Conservation (phyloP, 2,329 filamentous ascomycete genomes). For the Aspergillus brasiliensis region DNA sequence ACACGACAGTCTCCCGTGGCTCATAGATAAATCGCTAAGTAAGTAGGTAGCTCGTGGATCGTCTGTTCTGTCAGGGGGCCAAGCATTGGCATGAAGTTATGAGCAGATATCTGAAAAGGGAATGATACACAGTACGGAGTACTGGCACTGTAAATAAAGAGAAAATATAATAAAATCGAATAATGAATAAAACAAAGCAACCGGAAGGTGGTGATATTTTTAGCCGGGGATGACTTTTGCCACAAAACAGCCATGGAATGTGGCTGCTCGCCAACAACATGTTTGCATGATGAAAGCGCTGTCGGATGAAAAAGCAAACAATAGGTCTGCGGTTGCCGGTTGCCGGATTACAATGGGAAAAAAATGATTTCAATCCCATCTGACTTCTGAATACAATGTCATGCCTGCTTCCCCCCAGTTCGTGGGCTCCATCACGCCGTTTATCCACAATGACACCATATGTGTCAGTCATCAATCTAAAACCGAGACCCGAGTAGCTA, state of each 20-base stretch:
- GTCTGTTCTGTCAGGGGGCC: neutral
- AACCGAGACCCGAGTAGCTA: neutral
- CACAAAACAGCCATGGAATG: neutral
- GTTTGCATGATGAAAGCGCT: too few relatives aligned
- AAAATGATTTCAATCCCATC: neutral
- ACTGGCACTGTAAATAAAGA: too few relatives aligned
- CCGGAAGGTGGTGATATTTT: neutral
- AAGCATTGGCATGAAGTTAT: neutral
- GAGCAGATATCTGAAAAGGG: too few relatives aligned
- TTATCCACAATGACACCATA: neutral
- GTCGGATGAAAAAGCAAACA: too few relatives aligned
- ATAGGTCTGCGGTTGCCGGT: too few relatives aligned
- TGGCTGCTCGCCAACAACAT: neutral
- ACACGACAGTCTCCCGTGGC: neutral
- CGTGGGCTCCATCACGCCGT: neutral
- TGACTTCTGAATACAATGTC: neutral
- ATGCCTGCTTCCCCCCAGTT: neutral
- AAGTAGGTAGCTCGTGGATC: neutral
- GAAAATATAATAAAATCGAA: too few relatives aligned
- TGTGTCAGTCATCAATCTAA: neutral
- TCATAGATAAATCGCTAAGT: too few relatives aligned
- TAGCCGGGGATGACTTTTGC: neutral
- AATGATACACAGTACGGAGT: too few relatives aligned
- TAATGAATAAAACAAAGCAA: neutral
- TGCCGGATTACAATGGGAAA: neutral